Evolutionary conservation across 1,139 yeast genomes (phyloP), one percentile per base, ranked within the genome.

Genomic region (Hansenula sp.): DNA sequence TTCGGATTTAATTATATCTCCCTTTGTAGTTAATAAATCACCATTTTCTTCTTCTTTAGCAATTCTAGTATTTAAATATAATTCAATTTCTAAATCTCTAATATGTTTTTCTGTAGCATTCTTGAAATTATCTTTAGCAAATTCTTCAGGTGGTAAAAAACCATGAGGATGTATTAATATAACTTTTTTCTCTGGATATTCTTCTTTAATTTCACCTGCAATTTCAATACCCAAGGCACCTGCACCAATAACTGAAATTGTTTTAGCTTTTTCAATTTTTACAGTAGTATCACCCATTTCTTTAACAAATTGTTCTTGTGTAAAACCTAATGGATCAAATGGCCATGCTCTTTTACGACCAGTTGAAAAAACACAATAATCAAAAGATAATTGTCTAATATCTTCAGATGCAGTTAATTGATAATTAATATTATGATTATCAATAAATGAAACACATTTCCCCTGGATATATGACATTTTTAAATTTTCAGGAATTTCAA

Each of bases 291-390:
- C 35, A 7, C 38, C 28, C 59, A 62, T 60, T 41, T 64, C 68
- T 16, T 45, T 39, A 7, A 50, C 38, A 37, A 52, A 60, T 11
- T 47, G 50, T 17, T 51, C 45, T 24, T 50, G 51, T 4, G 58
- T 55, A 11, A 39, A 36, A 3, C 58, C 69, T 17, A 56, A 50
- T 6, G 82, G 82, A 18, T 77, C 74, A 28, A 75, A 68, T 12
- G 82, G 82, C 77, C 78, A 75, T 33, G 60, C 57, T 44, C 81
- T 58, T 44, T 73, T 65, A 52, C 80, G 57, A 1, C 82, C 82
- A 3, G 74, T 58, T 3, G 80, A 77, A 45, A 69, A 53, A 5
- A 75, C 60, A 19, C 70, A 70, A 46, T 71, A 75, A 47, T 75
- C 77, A 52, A 74, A 77, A n/a, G 57, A 57, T 18, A 73, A 55